These are phyloP conservation scores for Diospyros kaki DNA, from an alignment of 148 eudicot genomes.

Conservation along the genomic window DNA sequence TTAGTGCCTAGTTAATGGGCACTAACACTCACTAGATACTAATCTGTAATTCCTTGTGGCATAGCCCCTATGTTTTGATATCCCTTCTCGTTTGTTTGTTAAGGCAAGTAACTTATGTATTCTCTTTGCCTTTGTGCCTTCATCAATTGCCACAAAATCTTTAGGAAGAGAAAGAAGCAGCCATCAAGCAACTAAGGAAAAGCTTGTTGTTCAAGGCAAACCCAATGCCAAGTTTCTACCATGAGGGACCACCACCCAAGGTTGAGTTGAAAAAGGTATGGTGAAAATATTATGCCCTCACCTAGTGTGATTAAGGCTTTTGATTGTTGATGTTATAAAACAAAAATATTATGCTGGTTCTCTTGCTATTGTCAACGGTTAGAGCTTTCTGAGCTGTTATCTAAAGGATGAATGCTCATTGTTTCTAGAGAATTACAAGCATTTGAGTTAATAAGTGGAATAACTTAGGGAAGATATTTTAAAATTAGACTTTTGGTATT, in stretches of 20 bases:
- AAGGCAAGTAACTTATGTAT: background rate
- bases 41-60: too few relatives aligned
- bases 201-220: conserved; percentile 67
- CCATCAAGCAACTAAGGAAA: conserved; percentile 67
- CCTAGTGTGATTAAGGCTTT: background rate
- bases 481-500: background rate
- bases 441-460: background rate
- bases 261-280: conserved; percentile 77
- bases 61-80: background rate
- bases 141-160: conserved; percentile 14
- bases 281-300: background rate
- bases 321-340: background rate
- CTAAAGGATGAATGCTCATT: background rate
- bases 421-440: background rate
- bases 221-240: conserved; percentile 85
- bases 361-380: background rate
- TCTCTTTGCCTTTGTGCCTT: conserved; percentile 8
- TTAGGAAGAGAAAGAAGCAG: conserved; percentile 75
- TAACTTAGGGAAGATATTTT: background rate
- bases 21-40: too few relatives aligned
- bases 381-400: background rate
- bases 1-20: too few relatives aligned
- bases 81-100: background rate
- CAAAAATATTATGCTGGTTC: too few relatives aligned
- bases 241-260: conserved; percentile 83